Percentiles rank a stretch among this genome's conserved stretches.
phyloP scores from a whole-genome alignment of 345 rosid genomes.

The Dimocarpus longan region DNA sequence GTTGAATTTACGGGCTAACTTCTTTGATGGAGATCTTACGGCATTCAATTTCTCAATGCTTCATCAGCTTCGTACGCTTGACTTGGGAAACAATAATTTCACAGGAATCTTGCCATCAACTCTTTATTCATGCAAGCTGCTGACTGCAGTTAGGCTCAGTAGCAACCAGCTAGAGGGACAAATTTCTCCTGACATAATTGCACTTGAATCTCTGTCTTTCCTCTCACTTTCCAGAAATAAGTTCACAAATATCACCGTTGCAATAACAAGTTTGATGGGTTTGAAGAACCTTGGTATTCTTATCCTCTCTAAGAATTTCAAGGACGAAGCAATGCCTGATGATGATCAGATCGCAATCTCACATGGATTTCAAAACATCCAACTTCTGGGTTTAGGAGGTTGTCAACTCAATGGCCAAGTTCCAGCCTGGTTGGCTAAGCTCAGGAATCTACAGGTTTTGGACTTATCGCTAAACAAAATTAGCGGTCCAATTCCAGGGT shows the following conservation, averaged over 20 bases:
- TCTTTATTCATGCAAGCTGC: conserved; percentile 16
- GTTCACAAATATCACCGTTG: conserved; percentile 35
- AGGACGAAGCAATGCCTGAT: conserved; percentile 27
- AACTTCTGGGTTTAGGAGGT: conserved; percentile 32
- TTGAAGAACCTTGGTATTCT: conserved; percentile 32
- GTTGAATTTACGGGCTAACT: conserved; percentile 15
- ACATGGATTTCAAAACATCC: conserved; percentile 34
- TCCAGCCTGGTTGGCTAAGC: conserved; percentile 32
- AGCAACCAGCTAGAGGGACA: conserved; percentile 21
- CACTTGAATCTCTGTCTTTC: conserved; percentile 18
- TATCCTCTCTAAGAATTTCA: conserved; percentile 29
- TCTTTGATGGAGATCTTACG: conserved; percentile 12
- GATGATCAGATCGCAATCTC: conserved; percentile 9
- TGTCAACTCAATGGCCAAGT: conserved; percentile 31
- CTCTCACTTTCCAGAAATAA: conserved; percentile 23
- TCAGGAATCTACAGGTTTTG: conserved; percentile 28
- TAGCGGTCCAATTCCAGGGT: conserved; percentile 26
- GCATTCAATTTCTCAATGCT: conserved; percentile 18
- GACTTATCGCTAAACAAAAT: conserved; percentile 34
- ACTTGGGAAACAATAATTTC: conserved; percentile 19
- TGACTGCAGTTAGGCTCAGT: conserved; percentile 18
- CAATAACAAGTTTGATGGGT: conserved; percentile 33
- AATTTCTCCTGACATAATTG: neutral
- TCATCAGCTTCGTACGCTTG: neutral
- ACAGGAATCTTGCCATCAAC: conserved; percentile 10